A percentile compares a stretch with the other conserved stretches of the same genome.
These are phyloP conservation scores for Hypoxylon trugodes DNA, from an alignment of 495 filamentous ascomycete genomes.

Conservation along the genomic window DNA sequence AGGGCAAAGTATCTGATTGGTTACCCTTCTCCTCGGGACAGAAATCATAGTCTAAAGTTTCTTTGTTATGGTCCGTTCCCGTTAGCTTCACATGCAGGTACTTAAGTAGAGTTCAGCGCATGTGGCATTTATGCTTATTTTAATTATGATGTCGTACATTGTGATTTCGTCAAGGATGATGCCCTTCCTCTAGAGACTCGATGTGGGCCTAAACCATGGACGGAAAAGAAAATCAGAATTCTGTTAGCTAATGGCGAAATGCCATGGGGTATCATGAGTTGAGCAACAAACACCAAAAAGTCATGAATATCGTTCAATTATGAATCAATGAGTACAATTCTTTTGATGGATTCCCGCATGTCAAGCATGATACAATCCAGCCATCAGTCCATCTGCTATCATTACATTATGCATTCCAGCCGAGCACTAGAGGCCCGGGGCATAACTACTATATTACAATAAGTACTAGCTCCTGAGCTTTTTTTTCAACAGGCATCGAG, in stretches of 20 bases:
- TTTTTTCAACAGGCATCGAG: background rate
- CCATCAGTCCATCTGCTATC: conserved; percentile 4
- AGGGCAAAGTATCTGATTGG: conserved; percentile 7
- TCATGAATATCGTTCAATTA: no score
- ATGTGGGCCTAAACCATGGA: no score
- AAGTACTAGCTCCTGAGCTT: conserved; percentile 5
- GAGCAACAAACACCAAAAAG: no score
- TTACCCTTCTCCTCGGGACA: background rate
- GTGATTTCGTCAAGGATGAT: no score
- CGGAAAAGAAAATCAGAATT: no score
- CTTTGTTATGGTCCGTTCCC: no score
- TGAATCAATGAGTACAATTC: background rate
- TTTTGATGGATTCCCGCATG: conserved; percentile 1
- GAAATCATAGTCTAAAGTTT: background rate
- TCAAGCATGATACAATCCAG: conserved; percentile 14
- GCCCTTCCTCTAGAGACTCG: background rate
- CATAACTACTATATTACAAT: conserved; percentile 29
- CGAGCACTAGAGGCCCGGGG: conserved; percentile 26
- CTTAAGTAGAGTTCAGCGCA: background rate
- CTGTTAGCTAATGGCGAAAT: no score
- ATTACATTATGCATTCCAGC: conserved; percentile 40
- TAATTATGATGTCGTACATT: no score
- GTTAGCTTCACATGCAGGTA: no score
- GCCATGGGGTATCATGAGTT: no score
- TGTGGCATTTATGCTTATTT: background rate